Conservation (phyloP, 164 flowering plant genomes). For the Magnolia kwangsiensis region DNA sequence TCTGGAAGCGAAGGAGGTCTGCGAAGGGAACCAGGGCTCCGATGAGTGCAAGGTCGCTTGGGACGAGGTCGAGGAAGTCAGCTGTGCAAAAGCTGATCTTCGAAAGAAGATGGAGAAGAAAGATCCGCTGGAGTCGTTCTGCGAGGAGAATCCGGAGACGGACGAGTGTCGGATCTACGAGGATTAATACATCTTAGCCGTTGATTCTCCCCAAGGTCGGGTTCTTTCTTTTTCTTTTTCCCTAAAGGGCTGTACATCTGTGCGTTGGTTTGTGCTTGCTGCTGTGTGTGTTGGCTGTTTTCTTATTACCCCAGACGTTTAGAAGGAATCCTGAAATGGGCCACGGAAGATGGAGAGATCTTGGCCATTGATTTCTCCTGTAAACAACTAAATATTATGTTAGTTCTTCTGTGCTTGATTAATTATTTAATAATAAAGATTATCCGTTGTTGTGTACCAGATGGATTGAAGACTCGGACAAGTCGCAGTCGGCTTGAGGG, state of each 20-base stretch:
- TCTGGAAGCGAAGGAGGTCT: conserved; percentile 59
- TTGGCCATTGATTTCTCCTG: not conserved
- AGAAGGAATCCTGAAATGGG: not conserved
- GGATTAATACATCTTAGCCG: conserved; percentile 24
- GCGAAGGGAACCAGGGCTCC: conserved; percentile 47
- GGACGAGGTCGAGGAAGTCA: conserved; percentile 88
- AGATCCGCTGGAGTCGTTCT: conserved; percentile 62
- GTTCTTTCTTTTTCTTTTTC: not conserved
- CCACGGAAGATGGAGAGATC: not conserved
- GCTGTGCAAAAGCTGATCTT: conserved; percentile 79
- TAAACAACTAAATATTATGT: no score
- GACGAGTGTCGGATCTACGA: conserved; percentile 77
- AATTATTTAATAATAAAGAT: no score
- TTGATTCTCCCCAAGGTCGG: not conserved
- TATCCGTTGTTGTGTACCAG: no score
- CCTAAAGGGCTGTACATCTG: not conserved
- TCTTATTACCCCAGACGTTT: not conserved
- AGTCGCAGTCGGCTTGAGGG: no score
- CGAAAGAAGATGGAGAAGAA: conserved; percentile 43
- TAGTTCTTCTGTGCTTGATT: no score
- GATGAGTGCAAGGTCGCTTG: conserved; percentile 81
- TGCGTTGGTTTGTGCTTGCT: not conserved
- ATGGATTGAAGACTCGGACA: no score
- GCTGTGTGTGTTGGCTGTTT: not conserved
- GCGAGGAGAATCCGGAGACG: conserved; percentile 65